Percentiles rank a stretch among this genome's conserved stretches.
Evolutionary conservation across 2,329 filamentous ascomycete genomes (phyloP).

Genomic region (Alternaria ventricosa): DNA sequence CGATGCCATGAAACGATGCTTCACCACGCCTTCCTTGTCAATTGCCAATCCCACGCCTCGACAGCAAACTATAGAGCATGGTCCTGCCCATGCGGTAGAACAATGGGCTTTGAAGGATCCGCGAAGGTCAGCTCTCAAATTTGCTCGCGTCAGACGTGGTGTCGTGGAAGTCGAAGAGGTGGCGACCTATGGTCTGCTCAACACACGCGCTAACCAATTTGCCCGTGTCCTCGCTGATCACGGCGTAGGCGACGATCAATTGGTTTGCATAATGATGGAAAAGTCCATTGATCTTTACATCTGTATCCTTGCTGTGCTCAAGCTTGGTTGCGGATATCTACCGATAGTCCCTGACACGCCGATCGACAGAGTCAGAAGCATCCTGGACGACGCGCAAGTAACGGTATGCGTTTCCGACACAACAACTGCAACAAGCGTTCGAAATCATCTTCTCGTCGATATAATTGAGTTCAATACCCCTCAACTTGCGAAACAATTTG

Average conservation of each 20-base stretch:
- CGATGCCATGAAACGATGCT: constrained; percentile 25
- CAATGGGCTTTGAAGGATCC: constrained; percentile 57
- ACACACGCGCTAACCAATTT: constrained; percentile 68
- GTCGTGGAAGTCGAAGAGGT: constrained; percentile 44
- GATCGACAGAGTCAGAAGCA: constrained; percentile 62
- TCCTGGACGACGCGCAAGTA: constrained; percentile 67
- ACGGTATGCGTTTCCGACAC: constrained; percentile 54
- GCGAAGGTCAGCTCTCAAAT: constrained; percentile 67
- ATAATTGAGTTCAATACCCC: constrained; percentile 40
- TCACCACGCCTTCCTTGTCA: constrained; percentile 43
- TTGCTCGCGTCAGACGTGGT: constrained; percentile 59
- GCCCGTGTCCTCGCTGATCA: constrained; percentile 62
- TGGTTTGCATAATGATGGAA: constrained; percentile 78
- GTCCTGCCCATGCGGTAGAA: constrained; percentile 60
- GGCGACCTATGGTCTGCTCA: constrained; percentile 71
- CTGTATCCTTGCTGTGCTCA: constrained; percentile 75
- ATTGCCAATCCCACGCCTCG: constrained; percentile 51
- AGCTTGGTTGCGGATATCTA: constrained; percentile 79
- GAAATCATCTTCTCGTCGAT: not conserved
- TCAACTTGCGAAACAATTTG: constrained; percentile 41
- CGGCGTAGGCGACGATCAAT: constrained; percentile 59
- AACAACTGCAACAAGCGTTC: constrained; percentile 12
- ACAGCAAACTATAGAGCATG: constrained; percentile 22
- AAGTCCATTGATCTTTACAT: constrained; percentile 77
- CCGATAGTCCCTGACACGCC: constrained; percentile 79